Conservation (phyloP, 495 filamentous ascomycete genomes). For the Podospora bellae-mahoneyi region DNA sequence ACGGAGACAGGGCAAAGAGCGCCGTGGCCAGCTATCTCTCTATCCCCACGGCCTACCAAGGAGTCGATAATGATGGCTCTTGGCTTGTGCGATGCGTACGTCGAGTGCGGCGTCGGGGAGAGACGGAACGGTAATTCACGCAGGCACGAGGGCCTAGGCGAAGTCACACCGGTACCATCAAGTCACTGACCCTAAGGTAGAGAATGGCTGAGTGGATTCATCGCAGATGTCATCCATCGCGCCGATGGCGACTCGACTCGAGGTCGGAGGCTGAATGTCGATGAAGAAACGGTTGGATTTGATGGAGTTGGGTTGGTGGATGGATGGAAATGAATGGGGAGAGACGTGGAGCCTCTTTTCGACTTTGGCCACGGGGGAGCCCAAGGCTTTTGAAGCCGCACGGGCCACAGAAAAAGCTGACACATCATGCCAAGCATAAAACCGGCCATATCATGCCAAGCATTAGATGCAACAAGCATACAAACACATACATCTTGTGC, state of each 20-base stretch:
- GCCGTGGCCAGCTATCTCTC: conserved; percentile 10
- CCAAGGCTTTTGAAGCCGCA: background rate
- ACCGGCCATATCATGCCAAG: too few relatives aligned
- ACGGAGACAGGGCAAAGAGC: conserved; percentile 10
- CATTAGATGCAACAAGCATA: too few relatives aligned
- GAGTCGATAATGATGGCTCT: background rate
- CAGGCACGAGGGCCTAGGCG: conserved; percentile 6
- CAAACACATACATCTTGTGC: too few relatives aligned
- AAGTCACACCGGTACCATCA: conserved; percentile 17
- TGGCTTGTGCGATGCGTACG: conserved; percentile 6
- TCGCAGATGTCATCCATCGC: conserved; percentile 13
- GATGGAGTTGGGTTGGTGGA: background rate
- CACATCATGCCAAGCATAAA: too few relatives aligned
- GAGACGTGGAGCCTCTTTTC: background rate
- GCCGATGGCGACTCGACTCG: conserved; percentile 6
- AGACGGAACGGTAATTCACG: conserved; percentile 9
- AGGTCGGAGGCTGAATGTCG: background rate
- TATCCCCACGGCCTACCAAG: conserved; percentile 3
- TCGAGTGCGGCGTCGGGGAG: conserved; percentile 4
- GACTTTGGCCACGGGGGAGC: background rate
- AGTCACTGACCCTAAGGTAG: conserved; percentile 13
- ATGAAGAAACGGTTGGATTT: background rate
- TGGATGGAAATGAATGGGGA: conserved; percentile 10
- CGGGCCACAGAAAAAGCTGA: background rate
- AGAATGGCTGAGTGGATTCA: conserved; percentile 7